A percentile compares a stretch with the other conserved stretches of the same genome.
These are phyloP conservation scores for Fomitopsis palustris DNA, from an alignment of 1,284 basidiomycete species.

Conservation along the genomic window DNA sequence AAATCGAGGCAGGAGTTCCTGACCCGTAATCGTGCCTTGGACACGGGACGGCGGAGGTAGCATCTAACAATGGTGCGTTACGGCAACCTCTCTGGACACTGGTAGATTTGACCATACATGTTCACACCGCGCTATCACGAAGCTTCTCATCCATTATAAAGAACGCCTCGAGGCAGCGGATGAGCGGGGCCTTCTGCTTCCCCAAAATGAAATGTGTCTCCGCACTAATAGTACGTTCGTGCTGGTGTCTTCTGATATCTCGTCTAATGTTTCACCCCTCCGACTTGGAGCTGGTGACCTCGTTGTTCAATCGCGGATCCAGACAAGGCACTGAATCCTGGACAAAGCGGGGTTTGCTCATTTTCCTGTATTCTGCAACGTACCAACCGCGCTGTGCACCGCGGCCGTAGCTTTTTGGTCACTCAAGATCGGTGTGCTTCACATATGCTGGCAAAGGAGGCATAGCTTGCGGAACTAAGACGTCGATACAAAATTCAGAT, in stretches of 20 bases:
- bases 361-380: not conserved
- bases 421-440: not conserved
- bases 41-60: not conserved
- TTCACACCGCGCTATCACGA: constrained; percentile 1
- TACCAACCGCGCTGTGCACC: not conserved
- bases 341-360: too few relatives aligned
- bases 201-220: not conserved
- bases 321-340: not conserved
- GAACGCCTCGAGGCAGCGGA: constrained; percentile 1
- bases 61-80: not conserved
- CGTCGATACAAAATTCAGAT: too few relatives aligned
- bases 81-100: not conserved
- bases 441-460: too few relatives aligned
- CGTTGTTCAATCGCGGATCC: not conserved
- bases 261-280: constrained; percentile 1
- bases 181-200: not conserved
- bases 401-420: too few relatives aligned
- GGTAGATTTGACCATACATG: not conserved
- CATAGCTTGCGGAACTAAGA: too few relatives aligned
- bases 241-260: not conserved
- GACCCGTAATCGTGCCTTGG: not conserved
- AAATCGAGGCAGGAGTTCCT: not conserved
- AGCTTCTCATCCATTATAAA: not conserved
- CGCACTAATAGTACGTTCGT: not conserved
- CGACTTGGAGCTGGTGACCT: not conserved